Evolutionary conservation across 176 grass and related monocot species (phyloP).

Genomic region (Aegilops speltoides): DNA sequence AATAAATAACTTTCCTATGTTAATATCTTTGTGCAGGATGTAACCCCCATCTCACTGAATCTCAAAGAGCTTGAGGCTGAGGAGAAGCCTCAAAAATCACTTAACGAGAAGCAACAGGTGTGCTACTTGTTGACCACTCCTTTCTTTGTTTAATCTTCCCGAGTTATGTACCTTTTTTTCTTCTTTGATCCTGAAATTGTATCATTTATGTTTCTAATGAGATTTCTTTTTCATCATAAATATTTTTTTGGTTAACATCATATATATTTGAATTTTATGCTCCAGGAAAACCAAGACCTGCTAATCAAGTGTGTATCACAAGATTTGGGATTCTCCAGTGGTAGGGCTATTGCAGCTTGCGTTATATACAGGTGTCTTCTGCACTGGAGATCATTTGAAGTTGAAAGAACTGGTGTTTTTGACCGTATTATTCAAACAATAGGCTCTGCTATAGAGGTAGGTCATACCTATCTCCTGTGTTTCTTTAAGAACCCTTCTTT

Average conservation of each 20-base stretch:
- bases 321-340: slow-evolving; percentile 89
- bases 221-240: slow-evolving; percentile 21
- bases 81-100: slow-evolving; percentile 97
- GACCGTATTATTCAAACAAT: slow-evolving; percentile 97
- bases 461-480: neutral
- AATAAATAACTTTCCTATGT: slow-evolving; percentile 18
- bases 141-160: slow-evolving; percentile 27
- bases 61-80: slow-evolving; percentile 80
- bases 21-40: slow-evolving; percentile 65
- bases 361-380: slow-evolving; percentile 96
- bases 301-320: slow-evolving; percentile 95
- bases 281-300: slow-evolving; percentile 95
- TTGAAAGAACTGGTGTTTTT: slow-evolving; percentile 94
- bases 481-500: neutral
- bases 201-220: slow-evolving; percentile 11
- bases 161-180: neutral
- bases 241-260: slow-evolving; percentile 22
- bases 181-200: slow-evolving; percentile 34
- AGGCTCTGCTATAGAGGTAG: slow-evolving; percentile 89
- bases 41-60: slow-evolving; percentile 51
- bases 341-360: slow-evolving; percentile 89
- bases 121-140: slow-evolving; percentile 25
- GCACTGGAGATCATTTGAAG: slow-evolving; percentile 99
- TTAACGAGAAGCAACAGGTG: slow-evolving; percentile 98
- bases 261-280: slow-evolving; percentile 26